Percentiles rank a stretch among this genome's conserved stretches.
phyloP scores from a whole-genome alignment of 2,329 filamentous ascomycete species.

The Arthrobotrys sphaeroides region DNA sequence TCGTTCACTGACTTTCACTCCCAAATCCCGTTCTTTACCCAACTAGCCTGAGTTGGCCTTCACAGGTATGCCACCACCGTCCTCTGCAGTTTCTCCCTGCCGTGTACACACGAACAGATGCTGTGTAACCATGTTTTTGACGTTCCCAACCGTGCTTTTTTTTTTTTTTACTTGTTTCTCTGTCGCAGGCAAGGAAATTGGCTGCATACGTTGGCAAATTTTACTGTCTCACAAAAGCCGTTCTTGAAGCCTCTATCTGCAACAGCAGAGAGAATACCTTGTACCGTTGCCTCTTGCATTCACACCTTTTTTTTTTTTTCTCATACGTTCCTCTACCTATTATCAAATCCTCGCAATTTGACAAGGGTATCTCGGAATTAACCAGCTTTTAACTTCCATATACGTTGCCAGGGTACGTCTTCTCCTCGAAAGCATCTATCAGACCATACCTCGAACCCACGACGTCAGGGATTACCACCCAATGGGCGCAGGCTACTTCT shows the following conservation, averaged over 20 bases:
- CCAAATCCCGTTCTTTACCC: constrained; percentile 40
- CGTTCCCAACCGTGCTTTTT: constrained; percentile 12
- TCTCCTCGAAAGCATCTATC: constrained; percentile 74
- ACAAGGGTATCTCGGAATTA: constrained; percentile 31
- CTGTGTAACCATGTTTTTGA: constrained; percentile 45
- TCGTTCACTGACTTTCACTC: constrained; percentile 8
- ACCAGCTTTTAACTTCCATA: constrained; percentile 54
- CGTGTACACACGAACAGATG: constrained; percentile 20
- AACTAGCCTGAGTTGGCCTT: constrained; percentile 48
- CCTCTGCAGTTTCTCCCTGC: constrained; percentile 13
- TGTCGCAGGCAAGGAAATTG: constrained; percentile 20
- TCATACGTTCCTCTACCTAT: not conserved
- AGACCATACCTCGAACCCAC: constrained; percentile 74
- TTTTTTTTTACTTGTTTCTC: too few species aligned
- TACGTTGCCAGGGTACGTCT: constrained; percentile 74
- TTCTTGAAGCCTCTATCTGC: constrained; percentile 7
- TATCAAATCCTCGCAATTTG: constrained; percentile 7
- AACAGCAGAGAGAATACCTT: not conserved
- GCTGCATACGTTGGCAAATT: constrained; percentile 16
- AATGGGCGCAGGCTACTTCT: constrained; percentile 76
- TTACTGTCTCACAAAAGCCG: constrained; percentile 15
- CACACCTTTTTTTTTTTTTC: not conserved
- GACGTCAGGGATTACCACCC: constrained; percentile 72
- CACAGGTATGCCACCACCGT: constrained; percentile 44
- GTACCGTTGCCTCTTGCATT: not conserved